A percentile compares a stretch with the other conserved stretches of the same genome.
These are phyloP conservation scores for Senecio squalidus DNA, from an alignment of 140 eudicot genomes.

Conservation along the genomic window DNA sequence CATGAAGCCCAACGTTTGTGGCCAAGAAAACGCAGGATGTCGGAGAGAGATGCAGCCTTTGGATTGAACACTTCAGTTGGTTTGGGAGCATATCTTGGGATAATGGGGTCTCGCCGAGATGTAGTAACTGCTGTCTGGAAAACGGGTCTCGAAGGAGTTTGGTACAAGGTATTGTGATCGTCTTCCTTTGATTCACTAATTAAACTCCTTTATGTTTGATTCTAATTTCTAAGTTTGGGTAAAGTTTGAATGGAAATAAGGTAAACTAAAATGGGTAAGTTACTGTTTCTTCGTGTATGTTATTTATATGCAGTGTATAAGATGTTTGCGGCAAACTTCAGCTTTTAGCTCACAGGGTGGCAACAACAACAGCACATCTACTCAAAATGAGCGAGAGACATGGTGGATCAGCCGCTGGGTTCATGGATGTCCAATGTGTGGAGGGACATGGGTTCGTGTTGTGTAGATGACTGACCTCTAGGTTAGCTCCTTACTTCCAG, in stretches of 20 bases:
- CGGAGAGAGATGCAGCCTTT: constrained; percentile 98
- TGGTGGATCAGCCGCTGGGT: constrained; percentile 99
- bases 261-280: background rate
- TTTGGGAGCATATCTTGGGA: constrained; percentile 90
- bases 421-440: constrained; percentile 96
- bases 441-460: constrained; percentile 99
- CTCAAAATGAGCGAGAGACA: constrained; percentile 63
- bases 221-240: background rate
- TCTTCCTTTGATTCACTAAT: background rate
- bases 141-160: constrained; percentile 95
- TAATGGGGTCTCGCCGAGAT: constrained; percentile 97
- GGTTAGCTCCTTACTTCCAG: constrained; percentile 24
- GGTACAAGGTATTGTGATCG: constrained; percentile 74
- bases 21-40: constrained; percentile 95
- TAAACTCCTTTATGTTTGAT: background rate
- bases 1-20: constrained; percentile 73
- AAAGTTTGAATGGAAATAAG: background rate
- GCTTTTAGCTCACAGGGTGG: constrained; percentile 75
- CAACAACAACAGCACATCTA: constrained; percentile 28
- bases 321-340: constrained; percentile 91
- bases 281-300: background rate
- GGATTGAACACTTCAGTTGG: constrained; percentile 96
- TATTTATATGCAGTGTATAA: constrained; percentile 78
- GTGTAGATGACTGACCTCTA: constrained; percentile 37
- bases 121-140: constrained; percentile 97